Evolutionary conservation across 73 alveolate genomes (phyloP).

Genomic region (Paraurostyla sp.): DNA sequence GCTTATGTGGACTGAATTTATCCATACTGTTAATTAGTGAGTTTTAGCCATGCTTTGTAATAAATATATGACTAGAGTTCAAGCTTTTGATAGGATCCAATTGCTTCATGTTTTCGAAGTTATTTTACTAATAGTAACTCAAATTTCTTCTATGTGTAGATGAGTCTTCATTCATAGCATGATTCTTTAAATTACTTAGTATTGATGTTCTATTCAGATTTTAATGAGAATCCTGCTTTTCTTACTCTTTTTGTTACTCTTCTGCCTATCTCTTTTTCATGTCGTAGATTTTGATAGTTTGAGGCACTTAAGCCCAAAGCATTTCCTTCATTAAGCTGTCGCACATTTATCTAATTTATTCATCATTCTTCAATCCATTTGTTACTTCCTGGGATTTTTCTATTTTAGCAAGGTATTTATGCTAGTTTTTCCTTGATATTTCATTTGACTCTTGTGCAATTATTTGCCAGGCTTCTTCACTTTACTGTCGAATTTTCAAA

Average conservation of each 20-base stretch:
- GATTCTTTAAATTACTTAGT: neutral
- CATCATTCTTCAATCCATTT: constrained; percentile 16
- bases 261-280: neutral
- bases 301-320: constrained; percentile 64
- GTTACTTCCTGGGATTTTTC: constrained; percentile 21
- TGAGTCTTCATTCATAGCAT: neutral
- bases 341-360: constrained; percentile 3
- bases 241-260: neutral
- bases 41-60: too few species aligned
- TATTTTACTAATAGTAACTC: neutral
- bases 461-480: constrained; percentile 54
- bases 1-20: too few species aligned
- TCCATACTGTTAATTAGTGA: too few species aligned
- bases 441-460: neutral
- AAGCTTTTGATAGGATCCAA: neutral
- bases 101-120: neutral
- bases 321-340: constrained; percentile 49
- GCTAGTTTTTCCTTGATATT: neutral
- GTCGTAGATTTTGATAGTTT: constrained; percentile 42
- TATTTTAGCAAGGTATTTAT: neutral
- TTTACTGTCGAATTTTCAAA: neutral
- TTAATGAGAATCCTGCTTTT: neutral
- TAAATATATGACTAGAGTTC: neutral
- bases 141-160: neutral
- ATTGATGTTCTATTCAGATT: neutral